phyloP scores from a whole-genome alignment of 257 asterid genomes.

The Buddleja alternifolia region DNA sequence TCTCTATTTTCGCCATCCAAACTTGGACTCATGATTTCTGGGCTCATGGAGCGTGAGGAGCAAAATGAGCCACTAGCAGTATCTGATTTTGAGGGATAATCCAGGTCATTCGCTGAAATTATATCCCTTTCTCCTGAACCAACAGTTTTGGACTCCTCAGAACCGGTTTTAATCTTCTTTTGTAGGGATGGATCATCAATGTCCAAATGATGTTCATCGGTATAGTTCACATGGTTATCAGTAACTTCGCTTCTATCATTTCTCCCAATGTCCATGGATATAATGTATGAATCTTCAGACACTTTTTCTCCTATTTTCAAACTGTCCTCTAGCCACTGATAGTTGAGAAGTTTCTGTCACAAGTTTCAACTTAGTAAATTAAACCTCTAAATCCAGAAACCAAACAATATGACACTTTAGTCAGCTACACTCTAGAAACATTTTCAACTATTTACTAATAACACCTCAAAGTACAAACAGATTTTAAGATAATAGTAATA shows the following conservation, averaged over 20 bases:
- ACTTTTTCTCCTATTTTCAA: conserved; percentile 70
- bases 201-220: conserved; percentile 31
- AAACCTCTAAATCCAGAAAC: background rate
- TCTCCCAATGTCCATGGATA: conserved; percentile 42
- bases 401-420: conserved; percentile 8
- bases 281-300: conserved; percentile 58
- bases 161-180: conserved; percentile 56
- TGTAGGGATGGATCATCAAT: conserved; percentile 34
- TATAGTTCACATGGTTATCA: conserved; percentile 32
- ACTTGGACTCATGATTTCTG: conserved; percentile 49
- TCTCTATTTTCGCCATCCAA: conserved; percentile 41
- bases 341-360: conserved; percentile 64
- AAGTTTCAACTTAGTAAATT: conserved; percentile 23
- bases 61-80: conserved; percentile 45
- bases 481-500: background rate
- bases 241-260: conserved; percentile 23
- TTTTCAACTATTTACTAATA: conserved; percentile 3
- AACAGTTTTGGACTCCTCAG: conserved; percentile 40
- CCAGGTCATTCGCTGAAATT: conserved; percentile 23
- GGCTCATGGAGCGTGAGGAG: conserved; percentile 50
- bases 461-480: conserved; percentile 12
- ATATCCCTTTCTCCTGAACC: conserved; percentile 33
- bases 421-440: background rate
- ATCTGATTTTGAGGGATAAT: conserved; percentile 34
- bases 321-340: conserved; percentile 92